phyloP scores from a whole-genome alignment of 1,139 yeast genomes.

The Geotrichum fermentans region DNA sequence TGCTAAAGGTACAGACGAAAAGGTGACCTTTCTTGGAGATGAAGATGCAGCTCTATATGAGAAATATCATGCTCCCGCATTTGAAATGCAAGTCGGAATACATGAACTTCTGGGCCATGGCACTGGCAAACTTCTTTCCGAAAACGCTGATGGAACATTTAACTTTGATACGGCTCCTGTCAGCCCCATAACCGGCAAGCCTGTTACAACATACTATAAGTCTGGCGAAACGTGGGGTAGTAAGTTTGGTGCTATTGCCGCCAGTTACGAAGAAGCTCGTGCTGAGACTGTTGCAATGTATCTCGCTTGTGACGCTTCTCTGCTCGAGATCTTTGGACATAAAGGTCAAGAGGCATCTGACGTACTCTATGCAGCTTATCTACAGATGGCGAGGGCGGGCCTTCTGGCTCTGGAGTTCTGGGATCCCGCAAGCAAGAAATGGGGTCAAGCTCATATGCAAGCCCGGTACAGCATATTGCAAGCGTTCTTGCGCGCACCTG shows the following conservation, averaged over 20 bases:
- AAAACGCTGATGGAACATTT: slow-evolving; percentile 54
- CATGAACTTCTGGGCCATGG: slow-evolving; percentile 94
- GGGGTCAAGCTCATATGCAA: slow-evolving; percentile 96
- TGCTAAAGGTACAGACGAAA: slow-evolving; percentile 66
- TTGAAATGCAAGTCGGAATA: slow-evolving; percentile 88
- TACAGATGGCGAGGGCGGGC: slow-evolving; percentile 87
- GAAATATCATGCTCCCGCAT: slow-evolving; percentile 73
- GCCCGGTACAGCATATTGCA: slow-evolving; percentile 82
- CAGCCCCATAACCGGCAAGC: slow-evolving; percentile 50
- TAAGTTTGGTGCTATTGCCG: slow-evolving; percentile 75
- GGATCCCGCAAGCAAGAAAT: slow-evolving; percentile 73
- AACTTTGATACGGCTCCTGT: slow-evolving; percentile 69
- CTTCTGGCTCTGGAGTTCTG: slow-evolving; percentile 74
- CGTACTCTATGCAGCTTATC: slow-evolving; percentile 59
- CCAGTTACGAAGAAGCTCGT: slow-evolving; percentile 89
- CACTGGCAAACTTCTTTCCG: slow-evolving; percentile 68
- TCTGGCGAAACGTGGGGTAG: slow-evolving; percentile 89
- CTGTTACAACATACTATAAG: slow-evolving; percentile 62
- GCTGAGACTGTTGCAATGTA: slow-evolving; percentile 87
- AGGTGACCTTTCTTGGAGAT: slow-evolving; percentile 58
- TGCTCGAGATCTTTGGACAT: slow-evolving; percentile 70
- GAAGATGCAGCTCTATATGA: slow-evolving; percentile 54
- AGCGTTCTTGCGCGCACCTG: slow-evolving; percentile 56
- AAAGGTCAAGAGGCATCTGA: slow-evolving; percentile 52
- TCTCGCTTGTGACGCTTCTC: slow-evolving; percentile 60